These are phyloP conservation scores for Fagopyrum tataricum DNA, from an alignment of 148 eudicot species.

Conservation along the genomic window DNA sequence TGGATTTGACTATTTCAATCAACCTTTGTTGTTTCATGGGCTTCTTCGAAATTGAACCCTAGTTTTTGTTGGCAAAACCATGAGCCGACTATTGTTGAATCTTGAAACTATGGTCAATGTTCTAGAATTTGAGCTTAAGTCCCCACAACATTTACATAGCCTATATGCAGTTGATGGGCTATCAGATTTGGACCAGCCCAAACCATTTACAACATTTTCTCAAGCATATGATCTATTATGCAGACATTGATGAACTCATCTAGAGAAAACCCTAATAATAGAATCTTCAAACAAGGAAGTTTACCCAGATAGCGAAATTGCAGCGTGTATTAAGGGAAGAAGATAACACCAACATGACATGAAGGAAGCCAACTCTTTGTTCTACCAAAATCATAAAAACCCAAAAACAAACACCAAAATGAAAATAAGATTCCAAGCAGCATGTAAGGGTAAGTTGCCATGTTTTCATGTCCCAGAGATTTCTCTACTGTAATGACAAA, in stretches of 20 bases:
- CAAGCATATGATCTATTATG: background rate
- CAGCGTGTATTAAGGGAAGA: background rate
- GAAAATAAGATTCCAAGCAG: slow-evolving; percentile 4
- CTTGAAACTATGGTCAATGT: background rate
- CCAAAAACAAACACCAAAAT: no score
- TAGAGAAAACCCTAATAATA: background rate
- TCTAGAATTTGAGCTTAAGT: background rate
- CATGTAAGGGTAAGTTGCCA: background rate
- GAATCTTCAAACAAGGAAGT: background rate
- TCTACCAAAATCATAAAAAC: background rate
- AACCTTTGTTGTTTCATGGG: background rate
- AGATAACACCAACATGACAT: background rate
- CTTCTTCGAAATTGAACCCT: background rate
- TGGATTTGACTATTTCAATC: background rate
- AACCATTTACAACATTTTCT: background rate
- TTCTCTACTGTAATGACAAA: background rate
- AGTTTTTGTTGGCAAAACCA: background rate
- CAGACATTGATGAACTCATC: background rate
- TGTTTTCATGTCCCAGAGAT: background rate
- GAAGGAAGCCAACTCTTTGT: background rate
- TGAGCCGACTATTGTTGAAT: background rate
- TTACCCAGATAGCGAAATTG: background rate
- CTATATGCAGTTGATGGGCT: slow-evolving; percentile 1
- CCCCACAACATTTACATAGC: background rate
- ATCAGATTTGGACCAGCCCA: background rate